Conservation (phyloP, 2,329 filamentous ascomycete species). For the Paradendryphiella salina region DNA sequence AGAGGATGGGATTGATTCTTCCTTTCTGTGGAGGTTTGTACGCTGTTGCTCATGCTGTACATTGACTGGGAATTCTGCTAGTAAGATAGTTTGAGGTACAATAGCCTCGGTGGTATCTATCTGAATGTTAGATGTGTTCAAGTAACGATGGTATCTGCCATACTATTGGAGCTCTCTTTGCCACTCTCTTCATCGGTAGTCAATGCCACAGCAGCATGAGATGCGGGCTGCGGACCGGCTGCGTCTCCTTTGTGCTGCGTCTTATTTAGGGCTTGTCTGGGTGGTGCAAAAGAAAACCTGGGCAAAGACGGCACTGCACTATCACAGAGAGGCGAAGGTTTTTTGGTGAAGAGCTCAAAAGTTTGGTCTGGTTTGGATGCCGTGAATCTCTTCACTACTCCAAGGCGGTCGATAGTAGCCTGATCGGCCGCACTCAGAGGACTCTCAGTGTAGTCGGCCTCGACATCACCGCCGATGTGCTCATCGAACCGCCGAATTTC, state of each 20-base stretch:
- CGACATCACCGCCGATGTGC: background rate
- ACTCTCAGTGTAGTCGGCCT: background rate
- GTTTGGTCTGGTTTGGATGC: background rate
- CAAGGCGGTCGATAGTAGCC: slow-evolving; percentile 7
- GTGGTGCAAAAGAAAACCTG: slow-evolving; percentile 4
- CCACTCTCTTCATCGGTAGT: background rate
- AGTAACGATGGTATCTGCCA: background rate
- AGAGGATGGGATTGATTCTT: background rate
- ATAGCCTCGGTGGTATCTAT: background rate
- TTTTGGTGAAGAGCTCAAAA: slow-evolving; percentile 2
- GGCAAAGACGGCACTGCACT: background rate
- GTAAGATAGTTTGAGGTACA: background rate
- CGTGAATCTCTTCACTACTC: slow-evolving; percentile 1
- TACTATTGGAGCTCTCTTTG: background rate
- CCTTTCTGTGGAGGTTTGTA: background rate
- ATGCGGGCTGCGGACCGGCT: background rate
- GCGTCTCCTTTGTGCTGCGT: background rate
- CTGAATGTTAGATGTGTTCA: background rate
- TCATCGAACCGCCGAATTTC: background rate
- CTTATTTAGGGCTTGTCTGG: background rate
- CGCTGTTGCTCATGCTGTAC: background rate
- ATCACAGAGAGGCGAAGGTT: background rate
- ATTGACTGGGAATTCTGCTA: background rate
- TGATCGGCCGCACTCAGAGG: slow-evolving; percentile 6
- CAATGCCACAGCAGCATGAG: background rate